A percentile compares a stretch with the other conserved stretches of the same genome.
Conservation (phyloP, 495 filamentous ascomycete genomes). For the Penicillium pulvis region DNA sequence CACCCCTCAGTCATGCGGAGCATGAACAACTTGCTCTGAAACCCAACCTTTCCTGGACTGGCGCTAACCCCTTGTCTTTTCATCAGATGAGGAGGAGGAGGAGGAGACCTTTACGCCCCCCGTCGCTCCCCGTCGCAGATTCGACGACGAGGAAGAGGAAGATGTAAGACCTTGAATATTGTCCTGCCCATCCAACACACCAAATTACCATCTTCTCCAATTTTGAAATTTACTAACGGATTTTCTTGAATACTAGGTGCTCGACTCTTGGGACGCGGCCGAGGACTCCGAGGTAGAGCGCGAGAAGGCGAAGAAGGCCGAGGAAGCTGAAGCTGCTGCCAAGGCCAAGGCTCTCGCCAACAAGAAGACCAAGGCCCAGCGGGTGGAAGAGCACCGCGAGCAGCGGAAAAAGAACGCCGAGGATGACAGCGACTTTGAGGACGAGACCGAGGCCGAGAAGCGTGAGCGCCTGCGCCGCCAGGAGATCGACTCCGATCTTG, state of each 20-base stretch:
- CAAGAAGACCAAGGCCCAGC: conserved; percentile 87
- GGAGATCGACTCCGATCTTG: conserved; percentile 87
- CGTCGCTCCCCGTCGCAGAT: conserved; percentile 61
- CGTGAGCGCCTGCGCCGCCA: conserved; percentile 72
- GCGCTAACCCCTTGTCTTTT: conserved; percentile 21
- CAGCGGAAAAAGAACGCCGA: conserved; percentile 44
- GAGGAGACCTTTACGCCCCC: conserved; percentile 65
- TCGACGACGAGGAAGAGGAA: conserved; percentile 92
- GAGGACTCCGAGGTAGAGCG: conserved; percentile 97
- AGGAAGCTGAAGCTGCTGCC: conserved; percentile 83
- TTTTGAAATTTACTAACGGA: conserved; percentile 10
- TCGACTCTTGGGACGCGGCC: conserved; percentile 96
- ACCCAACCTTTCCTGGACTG: background rate
- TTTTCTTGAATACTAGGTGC: conserved; percentile 58
- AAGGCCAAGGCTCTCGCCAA: conserved; percentile 88
- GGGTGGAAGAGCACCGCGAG: conserved; percentile 74
- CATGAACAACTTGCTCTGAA: background rate
- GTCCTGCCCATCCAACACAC: background rate
- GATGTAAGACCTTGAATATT: conserved; percentile 60
- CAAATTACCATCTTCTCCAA: background rate
- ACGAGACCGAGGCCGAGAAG: conserved; percentile 64
- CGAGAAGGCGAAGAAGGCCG: conserved; percentile 87
- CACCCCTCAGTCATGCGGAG: conserved; percentile 5
- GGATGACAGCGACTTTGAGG: conserved; percentile 57
- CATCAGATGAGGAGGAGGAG: conserved; percentile 63